These are phyloP conservation scores for Aureobasidium sp. DNA, from an alignment of 2,329 filamentous ascomycete species.

Conservation along the genomic window DNA sequence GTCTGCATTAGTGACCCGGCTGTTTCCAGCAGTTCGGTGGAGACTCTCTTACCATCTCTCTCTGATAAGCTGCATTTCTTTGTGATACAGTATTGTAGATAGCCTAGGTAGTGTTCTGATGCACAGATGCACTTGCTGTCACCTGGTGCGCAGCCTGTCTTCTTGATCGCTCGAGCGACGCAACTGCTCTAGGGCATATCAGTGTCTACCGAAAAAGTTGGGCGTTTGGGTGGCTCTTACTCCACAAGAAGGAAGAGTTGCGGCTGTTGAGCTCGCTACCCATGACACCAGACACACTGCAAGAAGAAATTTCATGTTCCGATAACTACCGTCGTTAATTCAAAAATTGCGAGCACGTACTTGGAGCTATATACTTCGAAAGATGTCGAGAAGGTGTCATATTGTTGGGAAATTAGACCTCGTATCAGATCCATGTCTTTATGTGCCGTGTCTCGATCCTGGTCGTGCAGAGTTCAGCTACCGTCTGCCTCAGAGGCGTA, in stretches of 20 bases:
- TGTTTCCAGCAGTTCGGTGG: too few species aligned
- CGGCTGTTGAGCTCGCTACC: not conserved
- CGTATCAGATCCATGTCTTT: too few species aligned
- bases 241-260: not conserved
- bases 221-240: not conserved
- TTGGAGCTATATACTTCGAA: too few species aligned
- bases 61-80: not conserved
- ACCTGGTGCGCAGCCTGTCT: not conserved
- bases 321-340: too few species aligned
- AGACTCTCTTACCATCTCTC: not conserved
- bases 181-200: not conserved
- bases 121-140: not conserved
- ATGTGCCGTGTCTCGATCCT: too few species aligned
- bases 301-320: not conserved
- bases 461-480: too few species aligned
- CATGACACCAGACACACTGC: not conserved
- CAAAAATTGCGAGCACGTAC: too few species aligned
- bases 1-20: too few species aligned
- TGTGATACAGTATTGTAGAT: not conserved
- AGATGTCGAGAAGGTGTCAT: too few species aligned
- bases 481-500: too few species aligned
- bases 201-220: not conserved
- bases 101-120: not conserved
- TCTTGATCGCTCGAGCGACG: slow-evolving; percentile 1
- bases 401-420: too few species aligned